Evolutionary conservation across 2,329 filamentous ascomycete genomes (phyloP), one percentile per base, ranked within the genome.

Genomic region (Colletotrichum phormii): DNA sequence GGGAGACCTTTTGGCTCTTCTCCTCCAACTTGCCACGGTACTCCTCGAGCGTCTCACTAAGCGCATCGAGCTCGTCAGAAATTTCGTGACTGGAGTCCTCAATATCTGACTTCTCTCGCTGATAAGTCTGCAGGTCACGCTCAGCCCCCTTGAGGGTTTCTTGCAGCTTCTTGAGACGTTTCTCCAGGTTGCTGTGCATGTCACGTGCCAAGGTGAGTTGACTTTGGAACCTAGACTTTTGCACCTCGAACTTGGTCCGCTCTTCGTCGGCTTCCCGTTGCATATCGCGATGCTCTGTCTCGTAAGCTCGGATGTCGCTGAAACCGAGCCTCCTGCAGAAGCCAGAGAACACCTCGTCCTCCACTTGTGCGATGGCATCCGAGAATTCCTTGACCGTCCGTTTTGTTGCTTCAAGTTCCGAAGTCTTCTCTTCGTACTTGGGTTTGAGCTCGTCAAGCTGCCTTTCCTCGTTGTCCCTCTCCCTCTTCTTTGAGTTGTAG

Each of bases 241-340:
- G 97, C 4, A 93, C 91, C 68, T 93, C 93, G 77, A 98, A 98
- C 76, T 95, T 92, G 65, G 94, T 91, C 75, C 94, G 94, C 85
- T 95, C 95, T 82, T 97, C 92, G 0, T 92, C 92, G 57, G 94
- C 94, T 80, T 98, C 95, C 81, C 98, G 94, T 82, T 98, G 95
- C 61, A 97, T 86, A 54, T 93, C 95, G 61, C 97, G 96, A 83
- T 98, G 97, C 76, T 97, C 95, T 31, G 93, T 93, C 80, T 98
- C 95, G 78, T 98, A 99, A 71, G 95, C 94, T 71, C 96, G 94
- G 75, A 99, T 97, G 78, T 97, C 93, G 71, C 90, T 88, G 81
- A 98, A 98, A 0, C 95, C 95, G 24, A 98, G 90, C 67, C 94
- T 91, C 77, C 91, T 89, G 84, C 97, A 99, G 84, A 99, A 99